These are phyloP conservation scores for Inosperma sp. DNA, from an alignment of 768 basidiomycete species.

Conservation along the genomic window DNA sequence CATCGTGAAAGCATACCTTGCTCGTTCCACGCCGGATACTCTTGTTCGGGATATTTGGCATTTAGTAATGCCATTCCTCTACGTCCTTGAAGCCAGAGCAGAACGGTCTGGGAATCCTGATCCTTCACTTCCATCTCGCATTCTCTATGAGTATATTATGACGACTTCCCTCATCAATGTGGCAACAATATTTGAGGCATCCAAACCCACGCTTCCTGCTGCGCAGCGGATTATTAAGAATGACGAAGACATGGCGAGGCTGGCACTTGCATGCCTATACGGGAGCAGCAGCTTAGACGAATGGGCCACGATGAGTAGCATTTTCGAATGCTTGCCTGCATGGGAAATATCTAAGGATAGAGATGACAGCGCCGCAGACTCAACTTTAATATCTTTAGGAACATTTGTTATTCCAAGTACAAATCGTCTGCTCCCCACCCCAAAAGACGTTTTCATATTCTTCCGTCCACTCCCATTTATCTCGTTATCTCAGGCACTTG, in stretches of 20 bases:
- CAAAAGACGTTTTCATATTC: slow-evolving; percentile 73
- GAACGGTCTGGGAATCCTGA: slow-evolving; percentile 78
- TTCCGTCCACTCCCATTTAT: slow-evolving; percentile 73
- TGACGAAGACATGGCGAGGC: slow-evolving; percentile 78
- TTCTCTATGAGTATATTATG: slow-evolving; percentile 71
- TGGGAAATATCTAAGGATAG: slow-evolving; percentile 65
- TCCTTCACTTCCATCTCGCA: slow-evolving; percentile 53
- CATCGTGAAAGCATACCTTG: slow-evolving; percentile 72
- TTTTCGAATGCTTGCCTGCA: slow-evolving; percentile 95
- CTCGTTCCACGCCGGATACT: slow-evolving; percentile 60
- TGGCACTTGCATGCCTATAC: slow-evolving; percentile 88
- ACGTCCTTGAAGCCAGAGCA: slow-evolving; percentile 82
- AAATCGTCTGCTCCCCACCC: slow-evolving; percentile 46
- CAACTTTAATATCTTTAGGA: slow-evolving; percentile 76
- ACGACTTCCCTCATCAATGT: slow-evolving; percentile 60
- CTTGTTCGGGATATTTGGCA: slow-evolving; percentile 64
- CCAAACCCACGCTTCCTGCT: slow-evolving; percentile 79
- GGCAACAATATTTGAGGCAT: slow-evolving; percentile 80
- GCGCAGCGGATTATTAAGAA: slow-evolving; percentile 70
- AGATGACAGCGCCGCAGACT: slow-evolving; percentile 66
- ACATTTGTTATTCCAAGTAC: slow-evolving; percentile 75
- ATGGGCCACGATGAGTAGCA: slow-evolving; percentile 82
- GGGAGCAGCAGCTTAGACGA: slow-evolving; percentile 66
- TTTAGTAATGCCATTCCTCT: slow-evolving; percentile 89
- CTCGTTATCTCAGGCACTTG: slow-evolving; percentile 77